phyloP scores from a whole-genome alignment of 331 rosid species.

The Malus hybrid region DNA sequence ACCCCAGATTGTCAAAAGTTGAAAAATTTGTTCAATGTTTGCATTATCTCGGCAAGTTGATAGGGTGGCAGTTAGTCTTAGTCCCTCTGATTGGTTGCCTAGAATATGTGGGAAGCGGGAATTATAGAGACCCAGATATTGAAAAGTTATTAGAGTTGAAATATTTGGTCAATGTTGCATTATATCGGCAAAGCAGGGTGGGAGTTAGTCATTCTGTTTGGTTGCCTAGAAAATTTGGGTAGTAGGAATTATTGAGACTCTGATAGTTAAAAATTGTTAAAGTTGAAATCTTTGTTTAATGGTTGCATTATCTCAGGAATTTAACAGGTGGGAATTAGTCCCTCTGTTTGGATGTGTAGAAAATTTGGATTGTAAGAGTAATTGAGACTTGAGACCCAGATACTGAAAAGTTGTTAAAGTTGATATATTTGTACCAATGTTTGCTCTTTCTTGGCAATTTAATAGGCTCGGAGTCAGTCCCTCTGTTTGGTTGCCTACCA shows the following conservation, averaged over 20 bases:
- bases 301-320: background rate
- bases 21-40: background rate
- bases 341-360: background rate
- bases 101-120: too few species aligned
- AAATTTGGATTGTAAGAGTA: too few species aligned
- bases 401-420: background rate
- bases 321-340: background rate
- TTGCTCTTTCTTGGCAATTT: background rate
- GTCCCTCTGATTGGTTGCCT: background rate
- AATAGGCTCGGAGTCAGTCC: background rate
- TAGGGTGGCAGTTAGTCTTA: background rate
- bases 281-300: background rate
- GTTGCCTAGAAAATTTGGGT: background rate
- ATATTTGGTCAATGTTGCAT: too few species aligned
- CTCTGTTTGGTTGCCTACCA: background rate
- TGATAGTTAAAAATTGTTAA: background rate
- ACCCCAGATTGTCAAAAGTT: background rate
- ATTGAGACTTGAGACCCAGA: background rate
- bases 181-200: too few species aligned
- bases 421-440: background rate
- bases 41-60: background rate
- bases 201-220: too few species aligned
- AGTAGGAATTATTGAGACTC: background rate
- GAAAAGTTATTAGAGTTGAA: too few species aligned
- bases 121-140: too few species aligned